Evolutionary conservation across 1,139 yeast genomes (phyloP), one percentile per base, ranked within the genome.

Genomic region (Yamadazyma friedrichii): DNA sequence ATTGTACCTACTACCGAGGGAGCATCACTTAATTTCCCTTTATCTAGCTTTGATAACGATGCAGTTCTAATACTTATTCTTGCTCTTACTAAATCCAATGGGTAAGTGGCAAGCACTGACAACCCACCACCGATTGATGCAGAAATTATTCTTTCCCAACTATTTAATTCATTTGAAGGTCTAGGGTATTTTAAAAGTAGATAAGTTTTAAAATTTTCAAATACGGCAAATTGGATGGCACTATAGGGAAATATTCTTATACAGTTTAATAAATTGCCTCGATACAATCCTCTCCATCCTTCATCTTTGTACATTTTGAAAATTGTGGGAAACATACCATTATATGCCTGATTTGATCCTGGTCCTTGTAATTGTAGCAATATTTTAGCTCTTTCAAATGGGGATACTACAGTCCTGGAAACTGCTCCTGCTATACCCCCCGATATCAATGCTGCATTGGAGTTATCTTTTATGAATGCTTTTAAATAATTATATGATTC

Each of bases 371-470:
- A 80, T 61, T 93, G 98, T 51, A 89, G 78, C 33, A 93, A 64
- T 49, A 93, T 94, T 64, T 93, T 93, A 53, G 95, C 95, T 50
- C 98, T 72, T 60, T 93, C 98, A 62, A 93, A 81, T 1, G 98
- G 98, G 3, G 96, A 87, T 6, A 91, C 97, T 1, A 85, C 91
- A 0, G 98, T 93, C 42, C 98, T 70, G 1, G 95, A 86, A 1
- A 89, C 80, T 1, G 96, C 96, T 5, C 98, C 98, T 0, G 98
- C 98, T 5, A 85, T 66, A 2, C 78, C 77, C 4, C 78, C 78
- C 1, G 77, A 61, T 30, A 72, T 51, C 29, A 93, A 78, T 6
- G 96, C 84, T 2, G 88, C 75, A 43, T 70, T 69, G 31, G 79
- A 65, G 38, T 78, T 82, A 36, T 65, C 62, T 46, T 74, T 75